Evolutionary conservation across 345 rosid genomes (phyloP), one percentile per base, ranked within the genome.

Genomic region (Noccaea bulbosa): DNA sequence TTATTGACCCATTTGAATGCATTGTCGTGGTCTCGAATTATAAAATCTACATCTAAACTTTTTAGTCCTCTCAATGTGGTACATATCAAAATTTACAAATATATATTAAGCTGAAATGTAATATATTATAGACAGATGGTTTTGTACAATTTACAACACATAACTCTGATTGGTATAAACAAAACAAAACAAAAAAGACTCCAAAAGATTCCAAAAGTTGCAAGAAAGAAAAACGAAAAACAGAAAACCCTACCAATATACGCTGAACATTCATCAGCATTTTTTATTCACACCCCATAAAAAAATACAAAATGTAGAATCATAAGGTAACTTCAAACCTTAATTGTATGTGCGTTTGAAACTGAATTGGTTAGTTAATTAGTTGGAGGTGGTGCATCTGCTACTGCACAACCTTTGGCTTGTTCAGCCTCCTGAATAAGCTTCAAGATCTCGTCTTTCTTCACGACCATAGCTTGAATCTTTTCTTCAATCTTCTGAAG

Each of bases 401-500:
- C 69, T 10, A 44, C 49, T 14, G 68, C 11, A 59, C 43, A 60
- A 51, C 9, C 51, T 62, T 70, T 69, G 32, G 61, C 48, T 62
- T 62, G 75, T 74, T 82, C 84, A 37, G 65, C 85, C 34, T 84
- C 79, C 4, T 81, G 69, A 41, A 86, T 60, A 43, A 83, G 79
- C 75, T 81, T 84, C 37, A 80, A 39, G 40, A 89, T 62, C 16
- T 87, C 90, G 35, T 83, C 84, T 74, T 82, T 84, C 83, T 92
- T 89, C 1, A 32, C 2, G 4, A 44, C 69, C 51, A 92, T 78
- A 7, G 67, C 88, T 66, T 86, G 80, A 44, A 89, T 89, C 77
- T 92, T 85, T 70, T 83, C 71, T 7, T 92, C 90, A 14, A 92
- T 50, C 80, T 86, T 87, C 65, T 78, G 71, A 8, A 89, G 87